A percentile compares a stretch with the other conserved stretches of the same genome.
These are phyloP conservation scores for Fusarium bactridioides DNA, from an alignment of 2,329 filamentous ascomycete genomes.

Conservation along the genomic window DNA sequence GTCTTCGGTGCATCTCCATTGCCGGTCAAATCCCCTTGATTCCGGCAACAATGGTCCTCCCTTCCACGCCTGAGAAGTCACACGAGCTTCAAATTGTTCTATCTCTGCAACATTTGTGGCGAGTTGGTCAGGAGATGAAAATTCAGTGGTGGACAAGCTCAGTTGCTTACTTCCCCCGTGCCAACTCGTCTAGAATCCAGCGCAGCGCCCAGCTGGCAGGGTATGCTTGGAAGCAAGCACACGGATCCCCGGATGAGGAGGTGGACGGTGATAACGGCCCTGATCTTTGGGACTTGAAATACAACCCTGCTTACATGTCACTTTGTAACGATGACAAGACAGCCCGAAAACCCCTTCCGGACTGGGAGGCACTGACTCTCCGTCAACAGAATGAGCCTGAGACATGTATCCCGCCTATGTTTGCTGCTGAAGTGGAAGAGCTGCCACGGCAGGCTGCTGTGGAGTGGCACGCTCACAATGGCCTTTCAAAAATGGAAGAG, in stretches of 20 bases:
- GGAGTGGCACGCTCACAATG: slow-evolving; percentile 82
- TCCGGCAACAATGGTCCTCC: slow-evolving; percentile 77
- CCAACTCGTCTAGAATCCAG: slow-evolving; percentile 40
- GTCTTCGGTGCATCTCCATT: slow-evolving; percentile 63
- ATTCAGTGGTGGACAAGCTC: slow-evolving; percentile 79
- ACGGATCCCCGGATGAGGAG: slow-evolving; percentile 53
- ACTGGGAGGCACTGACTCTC: slow-evolving; percentile 56
- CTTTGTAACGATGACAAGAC: slow-evolving; percentile 45
- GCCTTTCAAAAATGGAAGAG: slow-evolving; percentile 53
- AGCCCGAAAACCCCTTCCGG: slow-evolving; percentile 52
- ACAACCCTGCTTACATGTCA: slow-evolving; percentile 60
- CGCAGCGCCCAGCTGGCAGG: slow-evolving; percentile 53
- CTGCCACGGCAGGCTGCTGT: slow-evolving; percentile 78
- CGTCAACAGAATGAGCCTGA: slow-evolving; percentile 48
- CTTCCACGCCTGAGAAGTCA: slow-evolving; percentile 46
- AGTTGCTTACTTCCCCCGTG: slow-evolving; percentile 74
- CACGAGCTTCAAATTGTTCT: slow-evolving; percentile 71
- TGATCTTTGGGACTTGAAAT: slow-evolving; percentile 74
- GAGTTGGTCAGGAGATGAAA: slow-evolving; percentile 76
- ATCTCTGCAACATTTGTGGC: slow-evolving; percentile 87
- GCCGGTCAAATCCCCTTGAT: slow-evolving; percentile 93
- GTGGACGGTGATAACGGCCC: slow-evolving; percentile 60
- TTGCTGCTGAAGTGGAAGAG: slow-evolving; percentile 77
- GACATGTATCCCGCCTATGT: slow-evolving; percentile 67
- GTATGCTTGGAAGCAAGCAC: slow-evolving; percentile 57